Conservation (phyloP, 108 stramenopile species). For the Pseudonitzschia pungens region DNA sequence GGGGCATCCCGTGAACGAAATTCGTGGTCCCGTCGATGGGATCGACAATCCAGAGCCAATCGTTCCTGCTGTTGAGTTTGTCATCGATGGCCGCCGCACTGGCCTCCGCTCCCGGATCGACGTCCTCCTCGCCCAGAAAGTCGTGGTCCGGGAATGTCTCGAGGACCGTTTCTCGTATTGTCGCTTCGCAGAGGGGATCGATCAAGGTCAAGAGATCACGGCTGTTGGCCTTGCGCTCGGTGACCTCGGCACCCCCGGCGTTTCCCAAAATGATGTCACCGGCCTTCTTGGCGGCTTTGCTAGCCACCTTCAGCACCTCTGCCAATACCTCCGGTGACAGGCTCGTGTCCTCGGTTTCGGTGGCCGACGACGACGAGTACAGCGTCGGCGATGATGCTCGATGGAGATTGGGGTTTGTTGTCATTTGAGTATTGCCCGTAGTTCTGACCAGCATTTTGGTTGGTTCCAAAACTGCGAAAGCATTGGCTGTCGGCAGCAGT, state of each 20-base stretch:
- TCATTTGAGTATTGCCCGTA: no score
- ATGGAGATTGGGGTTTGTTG: not conserved
- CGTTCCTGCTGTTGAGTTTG: slow-evolving; percentile 29
- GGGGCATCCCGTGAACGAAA: slow-evolving; percentile 77
- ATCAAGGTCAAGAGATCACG: slow-evolving; percentile 88
- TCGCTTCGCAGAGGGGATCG: slow-evolving; percentile 82
- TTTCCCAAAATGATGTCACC: slow-evolving; percentile 78
- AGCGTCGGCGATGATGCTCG: not conserved
- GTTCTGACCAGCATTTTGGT: not conserved
- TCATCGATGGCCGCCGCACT: slow-evolving; percentile 49
- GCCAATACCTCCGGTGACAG: slow-evolving; percentile 22
- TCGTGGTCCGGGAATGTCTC: slow-evolving; percentile 54
- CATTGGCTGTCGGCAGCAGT: not conserved
- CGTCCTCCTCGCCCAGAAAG: slow-evolving; percentile 80
- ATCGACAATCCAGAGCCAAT: slow-evolving; percentile 70
- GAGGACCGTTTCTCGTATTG: slow-evolving; percentile 52
- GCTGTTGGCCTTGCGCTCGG: slow-evolving; percentile 76
- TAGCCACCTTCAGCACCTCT: slow-evolving; percentile 58
- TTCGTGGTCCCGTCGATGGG: slow-evolving; percentile 84
- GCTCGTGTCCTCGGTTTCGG: not conserved
- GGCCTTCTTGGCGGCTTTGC: slow-evolving; percentile 67
- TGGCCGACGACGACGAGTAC: not conserved
- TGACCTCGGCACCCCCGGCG: slow-evolving; percentile 69
- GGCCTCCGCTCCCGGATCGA: slow-evolving; percentile 43
- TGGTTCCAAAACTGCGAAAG: not conserved